Base-by-base conservation (phyloP, 306 rosid species). In the Lathyrus aphaca region DNA sequence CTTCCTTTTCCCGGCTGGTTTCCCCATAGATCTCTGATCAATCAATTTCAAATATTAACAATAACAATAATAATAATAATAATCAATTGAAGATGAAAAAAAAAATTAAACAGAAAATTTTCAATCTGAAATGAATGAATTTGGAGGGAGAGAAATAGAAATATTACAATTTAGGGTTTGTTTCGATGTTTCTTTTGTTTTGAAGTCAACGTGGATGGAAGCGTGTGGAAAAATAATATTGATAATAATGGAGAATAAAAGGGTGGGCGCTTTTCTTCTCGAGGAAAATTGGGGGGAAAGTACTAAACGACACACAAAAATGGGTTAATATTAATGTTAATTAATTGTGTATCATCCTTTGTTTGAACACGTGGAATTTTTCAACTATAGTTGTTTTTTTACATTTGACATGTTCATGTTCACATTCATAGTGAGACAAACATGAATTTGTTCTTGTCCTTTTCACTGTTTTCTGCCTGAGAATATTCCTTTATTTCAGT, bases 1-100 rank as follows among this genome's bases (percentile, higher is more conserved):
- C 80, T 86, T 92, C 87, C 82, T 92, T 80, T 82, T 88, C 51
- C 91, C 96, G 5, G 65, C 61, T 4, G 95, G 96, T 75, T 88
- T 93, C 69, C 98, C 98, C 98, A 93, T 89, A 50, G 74, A 19
- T 77, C 30, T n/a, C 66, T 44, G 38, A 68, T 30, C 25, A 68
- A 17, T 32, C 4, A 29, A 23, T 37, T 39, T 42, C 49, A 77
- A 58, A 6, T 18, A 45, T 15, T 48, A 17, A 46, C 8, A 46
- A 48, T 16, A 15, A 1, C n/a, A 77, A 45, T 18, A 63, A 81
- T 71, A 19, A 81, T 71, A 19, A 25, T 14, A 21, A 25, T 14
- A 21, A 7, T 18, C 23, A 25, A 14, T 27, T 56, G 17, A 50
- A n/a, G 40, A 27, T 17, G 30, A 54, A 23, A 56, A 27, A 11